Evolutionary conservation across 305 asterid species (phyloP), one percentile per base, ranked within the genome.

Genomic region (Andrographis paniculata): DNA sequence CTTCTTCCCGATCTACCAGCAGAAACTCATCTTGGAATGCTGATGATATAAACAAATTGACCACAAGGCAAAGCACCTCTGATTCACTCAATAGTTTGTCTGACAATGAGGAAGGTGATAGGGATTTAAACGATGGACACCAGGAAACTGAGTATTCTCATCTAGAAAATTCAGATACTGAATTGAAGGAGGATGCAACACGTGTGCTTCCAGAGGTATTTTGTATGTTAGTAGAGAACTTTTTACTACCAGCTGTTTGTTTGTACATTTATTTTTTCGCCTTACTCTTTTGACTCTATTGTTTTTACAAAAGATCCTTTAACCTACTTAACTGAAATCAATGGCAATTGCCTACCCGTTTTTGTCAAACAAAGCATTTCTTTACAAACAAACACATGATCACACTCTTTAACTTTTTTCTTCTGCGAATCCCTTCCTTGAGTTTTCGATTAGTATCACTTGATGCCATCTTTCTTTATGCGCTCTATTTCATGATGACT

Each of bases 191-290:
- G 60, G 94, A 68, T 67, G 84, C 73, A 18, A 69, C 64, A 40
- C 76, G 66, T 69, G 73, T 81, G 62, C 95, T 96, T 39, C 95
- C 85, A 24, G 99, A 86, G 99, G 99, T 89, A 89, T 58, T 58
- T 55, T 47, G 43, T n/a, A 15, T 53, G 27, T 50, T 50, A 20
- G 40, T 17, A 54, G 35, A 36, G 52, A 41, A 56, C 53, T 30
- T 38, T 33, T 62, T 52, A 14, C 24, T 52, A 61, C 37, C 2
- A 21, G 6, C 15, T n/a, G n/a, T n/a, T 23, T 17, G 20, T 45
- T 21, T 38, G 2, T 45, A 14, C 50, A 60, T 66, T 42, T 38
- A 52, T 5, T 21, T 23, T 35, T n/a, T 30, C 16, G 48, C 41
- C 6, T 24, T 40, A 45, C 14, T 23, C 52, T 36, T 60, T 52